Conservation (phyloP, 2,329 filamentous ascomycete genomes). For the Talaromyces sp. region DNA sequence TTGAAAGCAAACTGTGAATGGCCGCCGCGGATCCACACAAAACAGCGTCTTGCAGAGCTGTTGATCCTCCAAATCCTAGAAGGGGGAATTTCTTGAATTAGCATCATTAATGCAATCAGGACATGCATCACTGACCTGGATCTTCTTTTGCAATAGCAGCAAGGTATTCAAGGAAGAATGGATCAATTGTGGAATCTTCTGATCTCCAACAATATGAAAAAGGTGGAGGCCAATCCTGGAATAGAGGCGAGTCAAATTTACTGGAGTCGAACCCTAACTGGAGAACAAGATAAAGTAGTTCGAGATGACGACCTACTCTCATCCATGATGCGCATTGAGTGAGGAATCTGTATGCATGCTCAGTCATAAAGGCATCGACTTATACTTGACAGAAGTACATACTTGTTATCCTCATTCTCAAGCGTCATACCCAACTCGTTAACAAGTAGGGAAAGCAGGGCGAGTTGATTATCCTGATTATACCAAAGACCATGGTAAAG, state of each 20-base stretch:
- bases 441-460: not conserved
- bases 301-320: not conserved
- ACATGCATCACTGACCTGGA: too few relatives aligned
- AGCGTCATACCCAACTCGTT: not conserved
- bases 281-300: not conserved
- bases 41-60: not conserved
- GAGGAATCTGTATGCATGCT: not conserved
- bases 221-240: not conserved
- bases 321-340: not conserved
- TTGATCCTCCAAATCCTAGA: not conserved
- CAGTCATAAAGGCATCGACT: not conserved
- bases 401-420: not conserved
- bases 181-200: not conserved
- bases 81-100: too few relatives aligned
- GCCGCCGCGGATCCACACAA: not conserved
- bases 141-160: not conserved
- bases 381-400: not conserved
- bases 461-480: not conserved
- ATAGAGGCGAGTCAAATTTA: not conserved
- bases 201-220: not conserved
- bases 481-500: not conserved
- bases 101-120: too few relatives aligned
- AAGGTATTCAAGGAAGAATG: not conserved
- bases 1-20: not conserved
- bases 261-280: not conserved